Base-by-base conservation (phyloP, 441 rosid genomes). In the Pelargonium fulgidum region DNA sequence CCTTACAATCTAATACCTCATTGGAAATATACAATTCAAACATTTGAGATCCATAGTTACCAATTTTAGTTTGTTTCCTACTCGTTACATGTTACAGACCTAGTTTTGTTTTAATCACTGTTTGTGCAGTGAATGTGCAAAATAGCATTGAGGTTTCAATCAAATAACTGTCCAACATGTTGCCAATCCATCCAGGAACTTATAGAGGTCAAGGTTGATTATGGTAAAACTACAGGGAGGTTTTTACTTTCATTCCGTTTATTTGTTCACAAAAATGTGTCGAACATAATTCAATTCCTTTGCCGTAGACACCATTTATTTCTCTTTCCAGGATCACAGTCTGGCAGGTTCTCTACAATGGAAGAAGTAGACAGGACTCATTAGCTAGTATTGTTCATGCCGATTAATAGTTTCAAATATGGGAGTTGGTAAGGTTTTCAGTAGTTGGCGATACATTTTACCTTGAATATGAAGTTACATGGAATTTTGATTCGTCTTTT, bases 121-220 rank as follows among this genome's bases (percentile, higher is more conserved):
- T 65, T 80, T 90, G 85, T 90, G 95, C 80, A 79, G 86, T 26
- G 93, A 82, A 62, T 90, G 97, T 70, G 93, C 95, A 26, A 87
- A 85, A 87, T 84, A 81, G 85, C 74, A 64, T 73, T 91, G 81
- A 81, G 87, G 79, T 76, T 84, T 70, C 95, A 79, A 72, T 82
- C 97, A 50, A 87, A 87, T 70, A 87, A 85, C 70, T 91, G 97
- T 75, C 97, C 97, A 33, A 87, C 89, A 62, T 91, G 97, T 77
- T 83, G 97, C 14, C 88, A 91, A 71, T 80, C 89, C 39, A 88
- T 90, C 8, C 73, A 74, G 45, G 85, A 85, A 76, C 87, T 90
- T 68, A 78, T 87, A 70, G 87, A 85, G 87, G 87, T 91, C 84
- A 89, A 87, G 83, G 71, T 90, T 73, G 83, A 75, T 62, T 74